Percentiles rank a stretch among this genome's conserved stretches.
phyloP scores from a whole-genome alignment of 2,329 filamentous ascomycete species.

The Cytospora chrysosperma region DNA sequence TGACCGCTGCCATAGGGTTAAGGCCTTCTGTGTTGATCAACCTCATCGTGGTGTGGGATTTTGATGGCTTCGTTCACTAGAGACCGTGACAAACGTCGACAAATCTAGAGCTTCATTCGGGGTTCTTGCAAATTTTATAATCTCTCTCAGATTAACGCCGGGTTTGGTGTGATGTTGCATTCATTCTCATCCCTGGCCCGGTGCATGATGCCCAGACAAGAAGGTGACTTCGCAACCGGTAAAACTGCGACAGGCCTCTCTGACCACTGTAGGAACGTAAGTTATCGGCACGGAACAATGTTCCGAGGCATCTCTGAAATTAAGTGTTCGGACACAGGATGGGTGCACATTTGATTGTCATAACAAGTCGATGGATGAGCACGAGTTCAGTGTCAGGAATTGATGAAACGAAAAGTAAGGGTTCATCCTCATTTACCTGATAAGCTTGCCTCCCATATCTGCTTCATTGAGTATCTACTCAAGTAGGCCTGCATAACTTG shows the following conservation, averaged over 20 bases:
- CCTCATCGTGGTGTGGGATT: not conserved
- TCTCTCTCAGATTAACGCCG: not conserved
- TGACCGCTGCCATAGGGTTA: not conserved
- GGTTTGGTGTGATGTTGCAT: not conserved
- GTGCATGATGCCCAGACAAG: constrained; percentile 13
- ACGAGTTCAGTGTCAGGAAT: no score
- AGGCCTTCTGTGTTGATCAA: constrained; percentile 6
- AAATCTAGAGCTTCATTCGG: not conserved
- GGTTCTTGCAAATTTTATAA: not conserved
- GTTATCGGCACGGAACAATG: not conserved
- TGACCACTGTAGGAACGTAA: not conserved
- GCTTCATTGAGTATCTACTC: no score
- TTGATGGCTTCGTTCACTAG: no score
- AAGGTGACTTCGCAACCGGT: constrained; percentile 16
- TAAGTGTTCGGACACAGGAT: no score
- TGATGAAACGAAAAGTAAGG: no score
- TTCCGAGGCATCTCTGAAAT: not conserved
- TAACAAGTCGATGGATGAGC: no score
- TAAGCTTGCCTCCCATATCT: no score
- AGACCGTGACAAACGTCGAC: no score
- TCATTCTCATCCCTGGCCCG: not conserved
- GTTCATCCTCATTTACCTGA: no score
- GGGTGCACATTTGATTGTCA: no score
- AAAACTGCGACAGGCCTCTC: not conserved
- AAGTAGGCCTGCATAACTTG: no score